Evolutionary conservation across 129 eudicot genomes (phyloP).

Genomic region (Escallonia rubra): DNA sequence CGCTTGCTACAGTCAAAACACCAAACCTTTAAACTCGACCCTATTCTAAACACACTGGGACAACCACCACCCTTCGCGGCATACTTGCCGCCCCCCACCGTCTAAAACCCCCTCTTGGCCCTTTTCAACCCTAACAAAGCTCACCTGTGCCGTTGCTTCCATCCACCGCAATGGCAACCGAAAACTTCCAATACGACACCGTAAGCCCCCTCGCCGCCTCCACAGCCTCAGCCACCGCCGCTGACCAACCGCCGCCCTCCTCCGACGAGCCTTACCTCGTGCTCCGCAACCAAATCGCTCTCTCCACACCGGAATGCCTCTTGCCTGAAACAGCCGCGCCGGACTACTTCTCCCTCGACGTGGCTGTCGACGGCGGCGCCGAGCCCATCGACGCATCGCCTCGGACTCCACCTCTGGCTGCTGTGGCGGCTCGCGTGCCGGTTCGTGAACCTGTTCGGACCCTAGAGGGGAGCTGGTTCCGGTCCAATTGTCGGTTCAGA

Average conservation of each 20-base stretch:
- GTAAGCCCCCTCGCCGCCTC: conserved; percentile 51
- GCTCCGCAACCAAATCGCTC: conserved; percentile 59
- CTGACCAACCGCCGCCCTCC: conserved; percentile 30
- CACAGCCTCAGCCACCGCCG: conserved; percentile 12
- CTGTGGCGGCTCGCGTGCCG: conserved; percentile 15
- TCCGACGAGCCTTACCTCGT: conserved; percentile 45
- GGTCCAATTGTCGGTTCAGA: conserved; percentile 57
- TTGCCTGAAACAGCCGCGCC: conserved; percentile 41
- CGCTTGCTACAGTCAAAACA: too few relatives aligned
- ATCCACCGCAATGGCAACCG: conserved; percentile 29
- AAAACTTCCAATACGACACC: conserved; percentile 57
- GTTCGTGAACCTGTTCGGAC: conserved; percentile 23
- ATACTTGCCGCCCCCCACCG: background rate
- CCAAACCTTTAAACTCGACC: too few relatives aligned
- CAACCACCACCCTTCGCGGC: background rate
- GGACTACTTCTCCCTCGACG: conserved; percentile 76
- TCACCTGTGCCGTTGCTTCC: background rate
- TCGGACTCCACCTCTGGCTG: conserved; percentile 20
- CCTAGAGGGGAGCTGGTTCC: conserved; percentile 77
- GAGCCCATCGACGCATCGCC: background rate
- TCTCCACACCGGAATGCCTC: conserved; percentile 17
- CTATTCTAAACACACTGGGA: too few relatives aligned
- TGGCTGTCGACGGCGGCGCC: conserved; percentile 24
- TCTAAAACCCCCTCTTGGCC: background rate
- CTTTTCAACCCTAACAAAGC: background rate